Conservation (phyloP, 2,329 filamentous ascomycete genomes). For the Aspergillus spinulosporus region DNA sequence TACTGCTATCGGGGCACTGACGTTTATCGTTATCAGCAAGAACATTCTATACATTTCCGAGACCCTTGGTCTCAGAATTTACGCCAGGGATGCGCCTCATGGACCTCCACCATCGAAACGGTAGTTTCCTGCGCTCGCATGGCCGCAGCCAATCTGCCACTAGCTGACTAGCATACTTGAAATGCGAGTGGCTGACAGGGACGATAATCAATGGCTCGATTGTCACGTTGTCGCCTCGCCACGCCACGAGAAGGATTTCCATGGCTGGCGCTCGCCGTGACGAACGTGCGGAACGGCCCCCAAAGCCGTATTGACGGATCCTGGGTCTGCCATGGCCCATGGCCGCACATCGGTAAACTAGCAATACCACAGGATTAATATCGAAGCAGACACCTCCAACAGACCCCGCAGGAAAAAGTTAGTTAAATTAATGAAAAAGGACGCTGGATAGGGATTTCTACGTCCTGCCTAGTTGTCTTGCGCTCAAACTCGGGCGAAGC, state of each 20-base stretch:
- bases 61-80: not conserved
- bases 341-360: too few relatives aligned
- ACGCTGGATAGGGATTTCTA: not conserved
- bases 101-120: not conserved
- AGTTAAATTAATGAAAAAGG: too few relatives aligned
- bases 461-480: not conserved
- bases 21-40: too few relatives aligned
- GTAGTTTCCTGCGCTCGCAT: not conserved
- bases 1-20: not conserved
- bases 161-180: not conserved
- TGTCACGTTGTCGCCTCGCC: not conserved
- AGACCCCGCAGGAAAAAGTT: not conserved
- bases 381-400: not conserved
- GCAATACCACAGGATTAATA: not conserved
- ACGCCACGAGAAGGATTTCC: not conserved
- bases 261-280: not conserved
- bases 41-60: too few relatives aligned
- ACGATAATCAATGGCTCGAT: not conserved
- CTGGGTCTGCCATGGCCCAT: not conserved
- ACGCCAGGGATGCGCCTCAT: not conserved
- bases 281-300: conserved; percentile 4
- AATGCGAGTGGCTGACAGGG: not conserved
- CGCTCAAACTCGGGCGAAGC: not conserved
- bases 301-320: not conserved
- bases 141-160: not conserved